phyloP scores from a whole-genome alignment of 495 filamentous ascomycete genomes.

The Penicillium ucsense region DNA sequence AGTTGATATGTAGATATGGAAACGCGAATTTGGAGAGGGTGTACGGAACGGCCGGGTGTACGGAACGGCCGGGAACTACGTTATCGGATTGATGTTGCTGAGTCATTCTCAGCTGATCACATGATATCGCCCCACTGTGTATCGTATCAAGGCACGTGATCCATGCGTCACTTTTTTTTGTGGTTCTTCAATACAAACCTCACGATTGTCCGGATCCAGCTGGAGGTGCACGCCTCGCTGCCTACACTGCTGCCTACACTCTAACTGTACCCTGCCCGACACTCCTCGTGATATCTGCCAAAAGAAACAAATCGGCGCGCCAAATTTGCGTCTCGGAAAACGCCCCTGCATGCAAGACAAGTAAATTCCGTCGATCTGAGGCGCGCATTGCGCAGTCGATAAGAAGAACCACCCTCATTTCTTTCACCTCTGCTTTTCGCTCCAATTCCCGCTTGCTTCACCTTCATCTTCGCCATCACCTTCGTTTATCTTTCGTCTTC shows the following conservation, averaged over 20 bases:
- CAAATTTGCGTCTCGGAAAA: neutral
- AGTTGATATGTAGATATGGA: too few species aligned
- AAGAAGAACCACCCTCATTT: neutral
- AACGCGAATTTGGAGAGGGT: too few species aligned
- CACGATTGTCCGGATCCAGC: neutral
- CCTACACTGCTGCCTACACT: neutral
- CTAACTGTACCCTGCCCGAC: too few species aligned
- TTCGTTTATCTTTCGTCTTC: neutral
- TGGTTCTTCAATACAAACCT: neutral
- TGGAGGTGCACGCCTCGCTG: constrained; percentile 5
- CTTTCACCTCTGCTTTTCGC: neutral
- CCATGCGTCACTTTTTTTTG: constrained; percentile 16
- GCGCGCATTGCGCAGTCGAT: constrained; percentile 20
- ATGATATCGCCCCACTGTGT: neutral
- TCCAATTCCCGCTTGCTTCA: neutral
- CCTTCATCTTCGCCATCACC: constrained; percentile 1
- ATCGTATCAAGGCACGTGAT: constrained; percentile 14
- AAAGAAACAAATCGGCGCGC: too few species aligned
- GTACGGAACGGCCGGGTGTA: too few species aligned
- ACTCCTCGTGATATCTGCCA: too few species aligned
- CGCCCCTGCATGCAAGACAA: constrained; percentile 15
- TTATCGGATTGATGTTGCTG: neutral
- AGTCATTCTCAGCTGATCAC: constrained; percentile 5
- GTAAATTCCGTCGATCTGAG: constrained; percentile 11
- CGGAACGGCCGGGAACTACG: too few species aligned